Evolutionary conservation across 2,329 filamentous ascomycete species (phyloP).

Genomic region (Talaromyces piceae): DNA sequence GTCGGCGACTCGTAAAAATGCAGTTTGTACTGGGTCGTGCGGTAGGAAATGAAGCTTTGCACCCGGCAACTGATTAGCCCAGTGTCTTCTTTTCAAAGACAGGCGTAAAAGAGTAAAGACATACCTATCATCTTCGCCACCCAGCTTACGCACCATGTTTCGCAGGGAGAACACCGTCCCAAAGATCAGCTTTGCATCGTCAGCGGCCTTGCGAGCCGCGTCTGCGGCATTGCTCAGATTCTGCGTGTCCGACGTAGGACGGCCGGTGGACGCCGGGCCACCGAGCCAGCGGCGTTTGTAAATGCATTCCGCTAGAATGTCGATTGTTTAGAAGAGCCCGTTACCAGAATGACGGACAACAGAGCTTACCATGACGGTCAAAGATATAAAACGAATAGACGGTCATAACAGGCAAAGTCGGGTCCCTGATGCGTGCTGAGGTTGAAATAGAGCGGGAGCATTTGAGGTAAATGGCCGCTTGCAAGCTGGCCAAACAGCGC

Average conservation of each 20-base stretch:
- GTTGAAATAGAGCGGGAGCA: background rate
- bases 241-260: conserved; percentile 44
- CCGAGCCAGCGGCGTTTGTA: conserved; percentile 83
- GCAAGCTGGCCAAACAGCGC: background rate
- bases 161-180: conserved; percentile 92
- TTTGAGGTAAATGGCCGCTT: background rate
- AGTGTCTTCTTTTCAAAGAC: background rate
- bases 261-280: conserved; percentile 40
- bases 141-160: conserved; percentile 94
- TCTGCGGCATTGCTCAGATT: conserved; percentile 38
- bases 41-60: conserved; percentile 78
- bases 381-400: conserved; percentile 99
- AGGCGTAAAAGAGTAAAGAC: conserved; percentile 8
- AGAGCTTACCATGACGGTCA: conserved; percentile 79
- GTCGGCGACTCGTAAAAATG: conserved; percentile 99
- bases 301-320: conserved; percentile 94
- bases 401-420: conserved; percentile 57
- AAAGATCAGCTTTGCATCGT: conserved; percentile 96
- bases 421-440: background rate
- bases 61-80: background rate
- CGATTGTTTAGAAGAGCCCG: conserved; percentile 10
- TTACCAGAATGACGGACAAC: background rate
- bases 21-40: conserved; percentile 91
- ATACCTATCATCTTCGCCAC: conserved; percentile 75
- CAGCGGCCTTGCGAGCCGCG: conserved; percentile 44